Conservation (phyloP, 2,329 filamentous ascomycete genomes). For the Podosphaera fusca region DNA sequence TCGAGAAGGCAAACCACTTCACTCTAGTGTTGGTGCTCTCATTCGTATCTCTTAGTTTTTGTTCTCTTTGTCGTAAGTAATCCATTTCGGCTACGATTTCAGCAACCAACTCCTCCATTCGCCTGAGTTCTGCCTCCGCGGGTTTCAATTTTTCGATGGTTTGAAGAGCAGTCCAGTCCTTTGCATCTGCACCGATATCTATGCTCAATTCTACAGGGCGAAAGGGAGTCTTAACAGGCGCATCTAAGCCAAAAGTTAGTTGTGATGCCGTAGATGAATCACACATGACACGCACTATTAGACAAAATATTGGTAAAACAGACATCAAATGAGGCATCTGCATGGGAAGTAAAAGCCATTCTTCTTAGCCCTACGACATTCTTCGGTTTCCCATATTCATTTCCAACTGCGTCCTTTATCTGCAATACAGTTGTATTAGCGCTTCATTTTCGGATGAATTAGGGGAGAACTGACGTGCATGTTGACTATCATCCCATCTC, state of each 20-base stretch:
- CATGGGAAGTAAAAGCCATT: slow-evolving; percentile 81
- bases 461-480: slow-evolving; percentile 49
- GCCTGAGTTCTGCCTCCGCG: slow-evolving; percentile 77
- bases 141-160: slow-evolving; percentile 95
- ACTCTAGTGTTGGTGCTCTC: slow-evolving; percentile 98
- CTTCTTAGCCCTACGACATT: slow-evolving; percentile 66
- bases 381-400: slow-evolving; percentile 81
- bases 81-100: slow-evolving; percentile 93
- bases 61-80: slow-evolving; percentile 71
- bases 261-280: background rate
- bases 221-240: slow-evolving; percentile 18
- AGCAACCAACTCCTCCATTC: slow-evolving; percentile 71
- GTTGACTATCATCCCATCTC: slow-evolving; percentile 81
- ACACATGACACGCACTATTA: slow-evolving; percentile 31
- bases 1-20: slow-evolving; percentile 93
- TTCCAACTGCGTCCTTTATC: slow-evolving; percentile 89
- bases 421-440: slow-evolving; percentile 19
- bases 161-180: slow-evolving; percentile 94
- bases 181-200: slow-evolving; percentile 31
- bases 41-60: slow-evolving; percentile 93
- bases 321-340: slow-evolving; percentile 82
- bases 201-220: slow-evolving; percentile 35
- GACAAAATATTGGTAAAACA: slow-evolving; percentile 77
- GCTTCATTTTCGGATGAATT: slow-evolving; percentile 1
- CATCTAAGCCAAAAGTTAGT: slow-evolving; percentile 4